Percentiles rank a stretch among this genome's conserved stretches.
Conservation (phyloP, 1,284 basidiomycete species). For the Melanopsichium pennsylvanicum region DNA sequence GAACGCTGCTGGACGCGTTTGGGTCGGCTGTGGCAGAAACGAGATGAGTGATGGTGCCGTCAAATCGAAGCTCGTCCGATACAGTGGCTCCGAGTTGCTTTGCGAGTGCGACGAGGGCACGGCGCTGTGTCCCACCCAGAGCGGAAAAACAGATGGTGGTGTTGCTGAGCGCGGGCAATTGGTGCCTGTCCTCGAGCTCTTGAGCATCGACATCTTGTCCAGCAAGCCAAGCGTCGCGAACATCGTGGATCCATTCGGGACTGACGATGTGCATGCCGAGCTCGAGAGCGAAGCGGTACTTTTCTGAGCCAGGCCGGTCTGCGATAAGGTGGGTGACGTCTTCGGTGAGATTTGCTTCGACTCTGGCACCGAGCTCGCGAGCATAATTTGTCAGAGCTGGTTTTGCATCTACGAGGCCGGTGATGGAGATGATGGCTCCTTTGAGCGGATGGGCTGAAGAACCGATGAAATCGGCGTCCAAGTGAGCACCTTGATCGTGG, state of each 20-base stretch:
- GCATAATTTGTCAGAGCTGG: conserved; percentile 78
- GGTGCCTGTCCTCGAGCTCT: conserved; percentile 72
- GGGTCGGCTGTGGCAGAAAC: conserved; percentile 68
- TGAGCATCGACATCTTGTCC: conserved; percentile 77
- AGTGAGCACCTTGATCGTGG: conserved; percentile 55
- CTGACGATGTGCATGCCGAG: conserved; percentile 77
- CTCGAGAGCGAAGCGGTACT: conserved; percentile 81
- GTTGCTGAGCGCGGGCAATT: conserved; percentile 74
- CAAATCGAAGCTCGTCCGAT: conserved; percentile 55
- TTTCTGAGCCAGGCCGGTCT: conserved; percentile 75
- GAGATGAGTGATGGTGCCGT: conserved; percentile 67
- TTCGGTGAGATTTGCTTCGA: conserved; percentile 76
- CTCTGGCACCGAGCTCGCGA: conserved; percentile 76
- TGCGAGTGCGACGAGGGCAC: conserved; percentile 23
- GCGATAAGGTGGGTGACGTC: conserved; percentile 82
- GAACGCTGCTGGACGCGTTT: conserved; percentile 70
- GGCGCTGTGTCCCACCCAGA: conserved; percentile 27
- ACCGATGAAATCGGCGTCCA: conserved; percentile 55
- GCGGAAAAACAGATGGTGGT: conserved; percentile 73
- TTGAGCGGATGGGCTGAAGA: conserved; percentile 72
- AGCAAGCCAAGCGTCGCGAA: conserved; percentile 76
- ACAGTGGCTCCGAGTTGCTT: conserved; percentile 29
- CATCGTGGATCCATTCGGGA: conserved; percentile 76
- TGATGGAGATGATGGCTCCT: conserved; percentile 75
- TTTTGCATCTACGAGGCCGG: conserved; percentile 73